phyloP scores from a whole-genome alignment of 106 monocot species.

The Acorus calamus region DNA sequence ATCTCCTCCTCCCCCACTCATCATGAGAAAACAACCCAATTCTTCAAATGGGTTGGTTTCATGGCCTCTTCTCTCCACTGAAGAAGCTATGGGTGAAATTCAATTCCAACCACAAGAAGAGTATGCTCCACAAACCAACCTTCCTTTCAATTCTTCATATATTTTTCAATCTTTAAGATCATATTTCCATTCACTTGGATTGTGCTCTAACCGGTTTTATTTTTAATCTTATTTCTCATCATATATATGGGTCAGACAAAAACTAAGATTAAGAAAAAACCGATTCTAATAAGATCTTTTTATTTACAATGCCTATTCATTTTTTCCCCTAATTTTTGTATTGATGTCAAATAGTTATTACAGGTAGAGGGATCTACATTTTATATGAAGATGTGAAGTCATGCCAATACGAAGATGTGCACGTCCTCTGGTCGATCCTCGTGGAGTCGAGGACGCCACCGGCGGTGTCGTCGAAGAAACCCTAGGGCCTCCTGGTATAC shows the following conservation, averaged over 20 bases:
- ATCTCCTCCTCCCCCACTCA: slow-evolving; percentile 4
- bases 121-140: slow-evolving; percentile 12
- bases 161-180: not conserved
- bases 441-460: slow-evolving; percentile 52
- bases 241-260: no score
- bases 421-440: slow-evolving; percentile 86
- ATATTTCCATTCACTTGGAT: not conserved
- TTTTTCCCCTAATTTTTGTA: not conserved
- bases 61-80: slow-evolving; percentile 48
- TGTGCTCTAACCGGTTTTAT: no score
- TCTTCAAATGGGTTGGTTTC: slow-evolving; percentile 46
- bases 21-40: not conserved
- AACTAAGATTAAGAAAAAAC: no score
- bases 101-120: slow-evolving; percentile 42
- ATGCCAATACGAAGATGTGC: slow-evolving; percentile 84
- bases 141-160: no score
- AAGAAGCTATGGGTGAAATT: slow-evolving; percentile 59
- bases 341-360: not conserved
- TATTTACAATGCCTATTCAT: not conserved
- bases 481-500: no score
- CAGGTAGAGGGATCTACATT: slow-evolving; percentile 82
- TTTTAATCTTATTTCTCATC: no score
- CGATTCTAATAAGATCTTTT: no score
- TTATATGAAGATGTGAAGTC: slow-evolving; percentile 92
- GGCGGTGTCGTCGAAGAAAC: slow-evolving; percentile 13